phyloP scores from a whole-genome alignment of 1,284 basidiomycete species.

The Ceratobasidium sp. region DNA sequence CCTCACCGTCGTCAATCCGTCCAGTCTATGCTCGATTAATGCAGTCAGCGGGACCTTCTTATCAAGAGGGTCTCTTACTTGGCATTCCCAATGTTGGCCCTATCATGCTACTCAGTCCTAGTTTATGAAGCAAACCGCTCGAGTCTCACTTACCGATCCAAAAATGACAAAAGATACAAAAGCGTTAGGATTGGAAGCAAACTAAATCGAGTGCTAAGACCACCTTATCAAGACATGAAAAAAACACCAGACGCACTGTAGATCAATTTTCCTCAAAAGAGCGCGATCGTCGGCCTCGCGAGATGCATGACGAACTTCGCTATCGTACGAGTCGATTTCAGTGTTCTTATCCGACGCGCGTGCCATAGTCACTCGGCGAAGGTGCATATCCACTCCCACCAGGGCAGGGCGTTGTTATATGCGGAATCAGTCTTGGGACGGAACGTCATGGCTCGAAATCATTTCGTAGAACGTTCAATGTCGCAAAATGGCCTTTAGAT shows the following conservation, averaged over 20 bases:
- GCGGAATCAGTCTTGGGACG: not conserved
- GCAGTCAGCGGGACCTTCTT: slow-evolving; percentile 6
- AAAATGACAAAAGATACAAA: slow-evolving; percentile 71
- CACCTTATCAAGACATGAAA: not conserved
- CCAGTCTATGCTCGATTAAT: slow-evolving; percentile 50
- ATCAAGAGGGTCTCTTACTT: slow-evolving; percentile 53
- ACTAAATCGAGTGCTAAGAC: slow-evolving; percentile 44
- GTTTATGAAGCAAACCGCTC: no score
- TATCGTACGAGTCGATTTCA: not conserved
- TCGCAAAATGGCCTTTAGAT: slow-evolving; percentile 4
- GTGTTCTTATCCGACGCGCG: not conserved
- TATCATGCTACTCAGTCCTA: no score
- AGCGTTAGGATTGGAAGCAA: slow-evolving; percentile 64
- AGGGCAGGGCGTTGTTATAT: no score
- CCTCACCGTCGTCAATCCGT: slow-evolving; percentile 56
- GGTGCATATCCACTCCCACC: not conserved
- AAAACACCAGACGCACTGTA: slow-evolving; percentile 24
- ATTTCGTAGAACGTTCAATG: not conserved
- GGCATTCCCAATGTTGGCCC: slow-evolving; percentile 73
- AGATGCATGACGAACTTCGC: slow-evolving; percentile 21
- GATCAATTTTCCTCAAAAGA: slow-evolving; percentile 57
- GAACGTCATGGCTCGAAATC: not conserved
- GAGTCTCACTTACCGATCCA: slow-evolving; percentile 61
- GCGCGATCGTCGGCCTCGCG: slow-evolving; percentile 52
- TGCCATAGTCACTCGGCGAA: not conserved